Conservation (phyloP, 345 rosid species). For the Lepidium africanum region DNA sequence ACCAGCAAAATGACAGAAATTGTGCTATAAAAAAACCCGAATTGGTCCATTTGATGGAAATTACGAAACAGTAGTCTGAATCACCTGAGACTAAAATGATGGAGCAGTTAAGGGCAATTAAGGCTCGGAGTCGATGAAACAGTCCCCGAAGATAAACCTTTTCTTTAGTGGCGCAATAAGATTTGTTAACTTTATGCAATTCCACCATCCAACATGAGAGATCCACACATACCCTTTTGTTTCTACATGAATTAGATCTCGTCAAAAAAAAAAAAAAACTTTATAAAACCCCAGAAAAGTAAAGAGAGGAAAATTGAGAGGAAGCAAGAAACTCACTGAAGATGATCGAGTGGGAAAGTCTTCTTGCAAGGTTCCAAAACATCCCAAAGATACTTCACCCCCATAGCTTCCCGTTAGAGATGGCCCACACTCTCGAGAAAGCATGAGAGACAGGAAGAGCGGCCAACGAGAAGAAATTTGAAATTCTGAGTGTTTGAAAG, state of each 20-base stretch:
- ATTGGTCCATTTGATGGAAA: neutral
- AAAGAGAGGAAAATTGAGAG: neutral
- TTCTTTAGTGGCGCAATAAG: constrained; percentile 44
- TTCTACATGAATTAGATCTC: constrained; percentile 34
- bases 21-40: neutral
- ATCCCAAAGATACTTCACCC: constrained; percentile 89
- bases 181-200: constrained; percentile 57
- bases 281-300: neutral
- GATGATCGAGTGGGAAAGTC: constrained; percentile 70
- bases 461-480: neutral
- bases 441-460: neutral
- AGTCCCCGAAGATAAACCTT: constrained; percentile 64
- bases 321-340: constrained; percentile 40
- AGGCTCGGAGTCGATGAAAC: constrained; percentile 88
- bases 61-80: neutral
- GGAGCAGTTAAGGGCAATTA: constrained; percentile 79
- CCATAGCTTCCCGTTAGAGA: constrained; percentile 37
- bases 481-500: neutral
- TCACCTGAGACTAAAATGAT: constrained; percentile 69
- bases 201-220: constrained; percentile 97
- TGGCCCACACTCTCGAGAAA: neutral
- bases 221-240: constrained; percentile 85
- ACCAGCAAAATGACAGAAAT: neutral
- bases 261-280: neutral
- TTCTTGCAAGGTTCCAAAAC: constrained; percentile 86